These are phyloP conservation scores for Thoreauomyces humboldtii DNA, from an alignment of 192 early-diverging fungal species.

Conservation along the genomic window DNA sequence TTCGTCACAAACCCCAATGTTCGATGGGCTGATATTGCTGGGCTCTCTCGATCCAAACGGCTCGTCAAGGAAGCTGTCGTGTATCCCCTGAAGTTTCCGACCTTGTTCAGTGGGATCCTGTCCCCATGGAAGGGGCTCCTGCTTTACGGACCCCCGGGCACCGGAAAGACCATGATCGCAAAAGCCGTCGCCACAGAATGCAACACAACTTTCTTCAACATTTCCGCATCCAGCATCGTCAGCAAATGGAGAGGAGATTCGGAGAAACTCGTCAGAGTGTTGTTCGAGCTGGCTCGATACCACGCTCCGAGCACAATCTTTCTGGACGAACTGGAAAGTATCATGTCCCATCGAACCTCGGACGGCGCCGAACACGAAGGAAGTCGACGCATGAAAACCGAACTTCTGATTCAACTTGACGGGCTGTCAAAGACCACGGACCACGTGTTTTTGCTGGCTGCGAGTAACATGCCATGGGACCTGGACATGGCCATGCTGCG, in stretches of 20 bases:
- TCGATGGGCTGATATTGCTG: conserved; percentile 50
- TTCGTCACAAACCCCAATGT: conserved; percentile 51
- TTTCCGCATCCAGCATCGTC: conserved; percentile 52
- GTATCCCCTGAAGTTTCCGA: conserved; percentile 50
- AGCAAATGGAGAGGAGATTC: conserved; percentile 59
- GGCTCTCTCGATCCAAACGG: conserved; percentile 44
- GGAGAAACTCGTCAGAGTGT: conserved; percentile 52
- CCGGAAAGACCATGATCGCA: conserved; percentile 56
- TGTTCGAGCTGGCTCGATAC: conserved; percentile 57
- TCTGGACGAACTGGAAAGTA: conserved; percentile 56
- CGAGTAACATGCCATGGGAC: conserved; percentile 59
- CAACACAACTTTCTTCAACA: conserved; percentile 61
- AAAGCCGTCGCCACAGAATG: conserved; percentile 62
- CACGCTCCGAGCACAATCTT: conserved; percentile 58
- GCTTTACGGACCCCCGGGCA: conserved; percentile 57
- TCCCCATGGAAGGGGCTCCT: conserved; percentile 57
- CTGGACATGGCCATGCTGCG: conserved; percentile 56
- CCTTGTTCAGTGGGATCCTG: conserved; percentile 50
- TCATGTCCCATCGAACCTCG: conserved; percentile 51
- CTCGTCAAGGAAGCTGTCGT: conserved; percentile 55
- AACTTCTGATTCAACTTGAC: conserved; percentile 59
- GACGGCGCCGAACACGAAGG: conserved; percentile 58
- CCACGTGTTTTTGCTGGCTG: conserved; percentile 53
- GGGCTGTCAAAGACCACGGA: conserved; percentile 46
- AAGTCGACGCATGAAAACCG: conserved; percentile 59